Conservation (phyloP, 257 asterid species). For the Rauvolfia tetraphylla region DNA sequence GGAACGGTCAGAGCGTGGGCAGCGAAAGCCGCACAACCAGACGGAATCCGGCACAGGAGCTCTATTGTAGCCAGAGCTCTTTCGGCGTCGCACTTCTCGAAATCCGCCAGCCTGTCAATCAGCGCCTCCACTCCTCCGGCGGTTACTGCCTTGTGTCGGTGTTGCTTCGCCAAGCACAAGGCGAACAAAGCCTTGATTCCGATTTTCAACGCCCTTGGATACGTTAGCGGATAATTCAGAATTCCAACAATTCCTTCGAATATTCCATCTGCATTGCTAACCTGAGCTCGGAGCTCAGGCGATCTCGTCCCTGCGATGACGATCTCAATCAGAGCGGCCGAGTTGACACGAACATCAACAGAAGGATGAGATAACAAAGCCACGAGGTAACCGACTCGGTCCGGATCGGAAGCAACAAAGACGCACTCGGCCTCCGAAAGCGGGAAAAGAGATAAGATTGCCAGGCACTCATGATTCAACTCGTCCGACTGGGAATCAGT, state of each 20-base stretch:
- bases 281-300: conserved; percentile 67
- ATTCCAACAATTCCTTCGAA: conserved; percentile 74
- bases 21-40: conserved; percentile 68
- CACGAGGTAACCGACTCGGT: conserved; percentile 53
- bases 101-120: conserved; percentile 54
- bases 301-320: conserved; percentile 65
- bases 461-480: conserved; percentile 61
- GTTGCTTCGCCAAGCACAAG: conserved; percentile 74
- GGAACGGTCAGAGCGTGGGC: conserved; percentile 84
- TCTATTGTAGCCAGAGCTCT: conserved; percentile 94
- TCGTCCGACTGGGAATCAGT: conserved; percentile 43
- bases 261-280: conserved; percentile 61
- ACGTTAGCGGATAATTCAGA: conserved; percentile 53
- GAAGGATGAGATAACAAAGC: conserved; percentile 72
- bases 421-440: conserved; percentile 66
- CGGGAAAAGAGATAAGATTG: conserved; percentile 55
- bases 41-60: conserved; percentile 76
- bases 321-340: conserved; percentile 84
- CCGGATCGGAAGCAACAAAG: conserved; percentile 57
- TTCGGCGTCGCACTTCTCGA: conserved; percentile 90
- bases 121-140: conserved; percentile 83
- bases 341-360: conserved; percentile 74
- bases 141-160: conserved; percentile 71
- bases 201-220: conserved; percentile 69
- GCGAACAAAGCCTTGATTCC: conserved; percentile 87